phyloP scores from a whole-genome alignment of 108 stramenopile genomes.

The Stephanodiscus triporus region DNA sequence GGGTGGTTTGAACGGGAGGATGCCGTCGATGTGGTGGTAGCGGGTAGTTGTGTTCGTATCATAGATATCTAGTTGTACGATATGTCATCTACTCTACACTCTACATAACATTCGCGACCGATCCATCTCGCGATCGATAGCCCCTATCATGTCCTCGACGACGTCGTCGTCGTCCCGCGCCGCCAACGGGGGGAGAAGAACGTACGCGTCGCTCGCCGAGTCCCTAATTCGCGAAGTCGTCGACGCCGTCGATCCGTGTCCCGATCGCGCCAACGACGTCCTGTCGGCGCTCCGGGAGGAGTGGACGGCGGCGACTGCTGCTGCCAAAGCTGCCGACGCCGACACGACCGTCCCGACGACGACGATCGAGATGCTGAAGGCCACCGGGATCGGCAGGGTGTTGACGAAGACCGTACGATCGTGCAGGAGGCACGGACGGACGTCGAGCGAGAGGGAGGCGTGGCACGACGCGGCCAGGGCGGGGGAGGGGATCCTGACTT shows the following conservation, averaged over 20 bases:
- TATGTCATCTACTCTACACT: too few relatives aligned
- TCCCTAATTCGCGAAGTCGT: constrained; percentile 21
- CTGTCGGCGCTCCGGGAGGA: constrained; percentile 23
- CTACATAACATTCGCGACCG: too few relatives aligned
- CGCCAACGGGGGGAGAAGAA: too few relatives aligned
- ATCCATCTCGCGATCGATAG: too few relatives aligned
- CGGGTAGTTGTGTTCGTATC: too few relatives aligned
- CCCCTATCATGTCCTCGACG: too few relatives aligned
- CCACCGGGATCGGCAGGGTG: constrained; percentile 56
- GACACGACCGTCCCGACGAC: neutral
- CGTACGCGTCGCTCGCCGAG: constrained; percentile 6
- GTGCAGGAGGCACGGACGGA: constrained; percentile 64
- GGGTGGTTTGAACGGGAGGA: too few relatives aligned
- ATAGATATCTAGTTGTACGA: too few relatives aligned
- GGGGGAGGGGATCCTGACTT: constrained; percentile 34
- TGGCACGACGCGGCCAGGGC: constrained; percentile 44
- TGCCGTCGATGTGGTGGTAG: too few relatives aligned
- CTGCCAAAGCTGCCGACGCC: neutral
- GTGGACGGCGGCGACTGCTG: constrained; percentile 13
- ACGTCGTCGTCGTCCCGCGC: too few relatives aligned
- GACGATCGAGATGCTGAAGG: constrained; percentile 48
- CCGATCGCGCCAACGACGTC: constrained; percentile 29
- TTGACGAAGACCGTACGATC: constrained; percentile 54
- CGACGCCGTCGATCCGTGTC: constrained; percentile 17
- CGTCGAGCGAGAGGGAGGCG: constrained; percentile 19